Evolutionary conservation across 2,329 filamentous ascomycete species (phyloP), one percentile per base, ranked within the genome.

Genomic region (Botryotinia calthae): DNA sequence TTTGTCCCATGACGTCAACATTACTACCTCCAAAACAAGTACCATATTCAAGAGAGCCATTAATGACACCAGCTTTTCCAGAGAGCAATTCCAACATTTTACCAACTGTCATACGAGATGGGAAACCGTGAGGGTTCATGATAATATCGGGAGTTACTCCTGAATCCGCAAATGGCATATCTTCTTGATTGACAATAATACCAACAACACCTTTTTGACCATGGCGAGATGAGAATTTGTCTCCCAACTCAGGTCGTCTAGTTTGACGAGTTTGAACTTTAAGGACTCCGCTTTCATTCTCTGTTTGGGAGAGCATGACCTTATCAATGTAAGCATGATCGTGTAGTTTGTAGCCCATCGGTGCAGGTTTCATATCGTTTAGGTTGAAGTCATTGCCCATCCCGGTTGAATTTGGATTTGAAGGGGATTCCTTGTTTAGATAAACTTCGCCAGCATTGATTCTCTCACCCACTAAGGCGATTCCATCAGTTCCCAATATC

Each of bases 61-160:
- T 88, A 6, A 99, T 83, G 2, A 99, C 90, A 20, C 95, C 94
- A 0, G 96, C 96, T 83, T 99, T 99, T 76, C 96, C 96, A 0
- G 95, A 94, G 25, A 99, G 87, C 62, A 97, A 93, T 81, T 99
- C 96, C 68, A 99, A 89, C 86, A 99, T 92, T 83, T 99, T 99
- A 46, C 96, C 96, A 75, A 99, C 96, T 71, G 96, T 99, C 96
- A 99, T 99, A 82, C 96, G 96, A 46, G 95, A 98, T 1, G 96
- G 96, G 87, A 99, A 99, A 90, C 96, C 96, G 84, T 99, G 96
- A 0, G 97, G 96, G 85, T 99, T 99, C 96, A 99, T 99, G 88
- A 99, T 99, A 77, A 99, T 98, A 82, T 99, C 96, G 0, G 96
- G 96, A n/a, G 90, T 91, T 77, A 99, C 89, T 2, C 96, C 97